phyloP scores from a whole-genome alignment of 352 stramenopile species.

The Phytophthora citricola region DNA sequence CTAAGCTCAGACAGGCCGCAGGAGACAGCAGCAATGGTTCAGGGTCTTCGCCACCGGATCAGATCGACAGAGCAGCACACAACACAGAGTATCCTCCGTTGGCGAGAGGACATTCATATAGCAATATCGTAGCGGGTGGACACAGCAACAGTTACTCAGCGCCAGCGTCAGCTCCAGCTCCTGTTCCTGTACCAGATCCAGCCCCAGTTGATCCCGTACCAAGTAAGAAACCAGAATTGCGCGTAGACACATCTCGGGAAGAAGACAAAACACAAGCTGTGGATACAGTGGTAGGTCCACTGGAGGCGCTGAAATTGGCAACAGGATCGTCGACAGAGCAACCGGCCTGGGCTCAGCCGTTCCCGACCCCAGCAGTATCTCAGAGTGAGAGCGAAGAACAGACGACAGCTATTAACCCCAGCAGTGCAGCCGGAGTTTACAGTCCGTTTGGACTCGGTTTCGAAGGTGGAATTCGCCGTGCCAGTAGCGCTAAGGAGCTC shows the following conservation, averaged over 20 bases:
- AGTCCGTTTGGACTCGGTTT: constrained; percentile 83
- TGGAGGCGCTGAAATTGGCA: constrained; percentile 77
- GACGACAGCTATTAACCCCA: neutral
- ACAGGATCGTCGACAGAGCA: constrained; percentile 67
- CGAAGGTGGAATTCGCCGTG: constrained; percentile 62
- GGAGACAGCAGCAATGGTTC: constrained; percentile 34
- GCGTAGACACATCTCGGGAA: constrained; percentile 55
- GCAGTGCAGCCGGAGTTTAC: constrained; percentile 47
- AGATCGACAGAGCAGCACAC: constrained; percentile 21
- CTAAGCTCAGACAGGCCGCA: constrained; percentile 60
- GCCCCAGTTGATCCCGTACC: constrained; percentile 17
- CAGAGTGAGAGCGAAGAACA: constrained; percentile 46
- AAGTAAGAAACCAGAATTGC: constrained; percentile 47
- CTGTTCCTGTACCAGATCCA: neutral
- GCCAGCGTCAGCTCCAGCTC: constrained; percentile 1
- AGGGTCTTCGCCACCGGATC: constrained; percentile 32
- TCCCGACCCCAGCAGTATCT: constrained; percentile 55
- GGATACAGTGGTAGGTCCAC: constrained; percentile 54
- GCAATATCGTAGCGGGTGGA: constrained; percentile 55
- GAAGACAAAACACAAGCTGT: constrained; percentile 28
- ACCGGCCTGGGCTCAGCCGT: constrained; percentile 74
- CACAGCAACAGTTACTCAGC: constrained; percentile 32
- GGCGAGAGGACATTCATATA: constrained; percentile 48
- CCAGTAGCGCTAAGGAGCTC: constrained; percentile 33
- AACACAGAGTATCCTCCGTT: constrained; percentile 28